Percentiles rank a stretch among this genome's conserved stretches.
Evolutionary conservation across 805 yeast species (phyloP).

Genomic region (Ogataea kodamae): DNA sequence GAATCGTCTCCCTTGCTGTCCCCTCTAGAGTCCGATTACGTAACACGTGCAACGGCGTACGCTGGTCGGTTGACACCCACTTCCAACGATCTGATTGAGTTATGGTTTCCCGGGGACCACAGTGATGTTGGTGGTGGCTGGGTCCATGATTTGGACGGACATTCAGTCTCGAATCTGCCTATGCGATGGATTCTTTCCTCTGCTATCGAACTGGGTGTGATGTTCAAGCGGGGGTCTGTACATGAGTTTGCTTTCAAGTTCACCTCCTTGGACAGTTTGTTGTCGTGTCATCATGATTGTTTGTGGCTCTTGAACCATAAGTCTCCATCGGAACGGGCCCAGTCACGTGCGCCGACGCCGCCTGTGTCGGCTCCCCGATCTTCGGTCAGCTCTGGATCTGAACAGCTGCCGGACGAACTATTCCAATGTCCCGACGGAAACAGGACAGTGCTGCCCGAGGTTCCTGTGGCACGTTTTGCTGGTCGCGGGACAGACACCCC

Average conservation of each 20-base stretch:
- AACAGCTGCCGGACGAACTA: too few relatives aligned
- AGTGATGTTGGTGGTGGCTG: constrained; percentile 71
- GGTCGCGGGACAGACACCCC: constrained; percentile 37
- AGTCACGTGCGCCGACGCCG: too few relatives aligned
- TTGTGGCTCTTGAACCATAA: constrained; percentile 32
- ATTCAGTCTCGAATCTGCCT: constrained; percentile 46
- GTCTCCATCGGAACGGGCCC: neutral
- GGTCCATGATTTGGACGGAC: constrained; percentile 43
- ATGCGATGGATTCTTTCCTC: constrained; percentile 60
- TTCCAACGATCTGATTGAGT: constrained; percentile 43
- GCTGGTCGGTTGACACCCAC: constrained; percentile 6
- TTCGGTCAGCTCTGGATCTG: constrained; percentile 3
- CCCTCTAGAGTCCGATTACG: constrained; percentile 10
- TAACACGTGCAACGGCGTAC: constrained; percentile 23
- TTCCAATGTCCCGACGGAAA: constrained; percentile 14
- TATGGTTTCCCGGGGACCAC: constrained; percentile 71
- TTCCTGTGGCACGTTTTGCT: constrained; percentile 31
- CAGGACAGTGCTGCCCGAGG: constrained; percentile 21
- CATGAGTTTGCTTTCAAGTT: constrained; percentile 38
- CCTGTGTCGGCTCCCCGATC: neutral
- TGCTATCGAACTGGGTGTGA: constrained; percentile 48
- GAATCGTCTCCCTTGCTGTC: constrained; percentile 1
- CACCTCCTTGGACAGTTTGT: constrained; percentile 39
- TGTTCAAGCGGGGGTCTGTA: constrained; percentile 40
- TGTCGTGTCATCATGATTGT: constrained; percentile 53